phyloP scores from a whole-genome alignment of 768 basidiomycete species.

The Hericium alpestre region DNA sequence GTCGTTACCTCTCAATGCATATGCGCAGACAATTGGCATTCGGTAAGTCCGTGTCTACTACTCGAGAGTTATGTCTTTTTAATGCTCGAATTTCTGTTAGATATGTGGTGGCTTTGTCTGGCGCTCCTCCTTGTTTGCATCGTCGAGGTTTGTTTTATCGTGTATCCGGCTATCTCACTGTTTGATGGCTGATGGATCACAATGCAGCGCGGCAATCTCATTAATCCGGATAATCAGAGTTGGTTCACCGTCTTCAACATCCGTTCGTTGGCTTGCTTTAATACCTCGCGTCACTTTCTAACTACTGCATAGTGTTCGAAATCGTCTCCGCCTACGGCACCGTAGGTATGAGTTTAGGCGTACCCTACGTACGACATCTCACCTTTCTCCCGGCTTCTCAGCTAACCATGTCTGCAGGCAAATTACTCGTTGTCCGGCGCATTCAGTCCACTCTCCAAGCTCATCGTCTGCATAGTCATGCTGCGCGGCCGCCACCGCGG shows the following conservation, averaged over 20 bases:
- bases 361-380: slow-evolving; percentile 50
- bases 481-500: slow-evolving; percentile 88
- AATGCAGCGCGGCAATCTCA: slow-evolving; percentile 45
- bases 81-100: slow-evolving; percentile 27
- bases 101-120: slow-evolving; percentile 92
- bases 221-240: slow-evolving; percentile 35
- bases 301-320: slow-evolving; percentile 57
- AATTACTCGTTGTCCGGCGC: slow-evolving; percentile 77
- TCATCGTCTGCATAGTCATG: slow-evolving; percentile 84
- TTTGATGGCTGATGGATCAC: slow-evolving; percentile 1
- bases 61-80: background rate
- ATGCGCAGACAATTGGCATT: slow-evolving; percentile 85
- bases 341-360: slow-evolving; percentile 82
- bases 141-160: slow-evolving; percentile 55
- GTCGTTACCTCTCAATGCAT: slow-evolving; percentile 71
- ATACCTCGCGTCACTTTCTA: background rate
- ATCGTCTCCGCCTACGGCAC: slow-evolving; percentile 81
- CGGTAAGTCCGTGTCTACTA: slow-evolving; percentile 33
- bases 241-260: slow-evolving; percentile 86
- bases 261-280: slow-evolving; percentile 32
- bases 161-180: background rate
- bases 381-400: slow-evolving; percentile 4
- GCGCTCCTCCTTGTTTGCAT: slow-evolving; percentile 88
- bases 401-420: slow-evolving; percentile 32
- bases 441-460: slow-evolving; percentile 72